These are phyloP conservation scores for Onygena corvina DNA, from an alignment of 2,329 filamentous ascomycete genomes.

Conservation along the genomic window DNA sequence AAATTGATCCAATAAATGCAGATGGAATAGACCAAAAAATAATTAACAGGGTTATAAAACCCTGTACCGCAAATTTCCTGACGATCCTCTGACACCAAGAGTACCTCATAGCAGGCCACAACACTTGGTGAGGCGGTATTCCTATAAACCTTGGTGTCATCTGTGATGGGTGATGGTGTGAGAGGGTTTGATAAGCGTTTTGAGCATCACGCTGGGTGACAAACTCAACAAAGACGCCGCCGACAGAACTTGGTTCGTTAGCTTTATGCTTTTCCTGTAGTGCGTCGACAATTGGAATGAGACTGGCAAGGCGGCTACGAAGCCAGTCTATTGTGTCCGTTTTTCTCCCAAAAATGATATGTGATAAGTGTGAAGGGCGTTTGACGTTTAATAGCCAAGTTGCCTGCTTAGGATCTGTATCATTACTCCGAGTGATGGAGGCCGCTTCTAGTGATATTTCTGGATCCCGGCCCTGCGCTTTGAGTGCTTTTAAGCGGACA, in stretches of 20 bases:
- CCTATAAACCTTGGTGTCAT: conserved; percentile 83
- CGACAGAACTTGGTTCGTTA: conserved; percentile 52
- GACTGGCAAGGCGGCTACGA: conserved; percentile 57
- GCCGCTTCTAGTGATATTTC: conserved; percentile 28
- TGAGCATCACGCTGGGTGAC: conserved; percentile 70
- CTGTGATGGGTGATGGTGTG: conserved; percentile 73
- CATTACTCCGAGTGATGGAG: conserved; percentile 19
- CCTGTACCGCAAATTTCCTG: conserved; percentile 55
- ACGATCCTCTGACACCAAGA: conserved; percentile 73
- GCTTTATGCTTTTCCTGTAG: conserved; percentile 53
- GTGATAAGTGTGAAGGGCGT: conserved; percentile 63
- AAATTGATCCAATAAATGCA: conserved; percentile 71
- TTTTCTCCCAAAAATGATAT: conserved; percentile 65
- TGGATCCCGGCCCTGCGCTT: conserved; percentile 10
- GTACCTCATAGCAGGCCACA: conserved; percentile 74
- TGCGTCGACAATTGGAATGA: conserved; percentile 57
- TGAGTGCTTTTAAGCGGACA: conserved; percentile 50
- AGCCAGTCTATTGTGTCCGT: conserved; percentile 87
- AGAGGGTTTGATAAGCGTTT: conserved; percentile 68
- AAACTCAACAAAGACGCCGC: conserved; percentile 85
- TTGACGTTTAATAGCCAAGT: conserved; percentile 36
- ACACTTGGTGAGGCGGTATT: conserved; percentile 68
- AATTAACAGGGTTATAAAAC: conserved; percentile 62
- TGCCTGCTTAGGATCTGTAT: conserved; percentile 21
- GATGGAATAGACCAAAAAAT: conserved; percentile 75